A percentile compares a stretch with the other conserved stretches of the same genome.
These are phyloP conservation scores for Alternaria ethzedia DNA, from an alignment of 2,329 filamentous ascomycete genomes.

Conservation along the genomic window DNA sequence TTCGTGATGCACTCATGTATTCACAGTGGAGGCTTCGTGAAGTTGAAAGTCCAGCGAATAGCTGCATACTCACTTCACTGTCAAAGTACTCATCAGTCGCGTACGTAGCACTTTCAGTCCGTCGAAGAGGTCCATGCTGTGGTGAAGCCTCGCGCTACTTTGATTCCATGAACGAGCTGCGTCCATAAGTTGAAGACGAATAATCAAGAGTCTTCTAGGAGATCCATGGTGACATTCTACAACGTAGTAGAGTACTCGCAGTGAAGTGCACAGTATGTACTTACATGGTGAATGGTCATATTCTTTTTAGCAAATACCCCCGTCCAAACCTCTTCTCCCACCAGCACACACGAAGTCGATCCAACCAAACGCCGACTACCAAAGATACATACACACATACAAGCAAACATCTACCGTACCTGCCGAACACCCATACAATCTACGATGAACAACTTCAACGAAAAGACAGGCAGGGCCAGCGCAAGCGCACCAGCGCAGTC, in stretches of 20 bases:
- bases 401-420: neutral
- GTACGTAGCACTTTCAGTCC: neutral
- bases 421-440: neutral
- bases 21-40: neutral
- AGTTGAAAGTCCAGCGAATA: neutral
- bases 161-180: neutral
- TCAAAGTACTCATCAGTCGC: neutral
- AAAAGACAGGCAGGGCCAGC: neutral
- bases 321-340: neutral
- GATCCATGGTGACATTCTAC: neutral
- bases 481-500: neutral
- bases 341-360: neutral
- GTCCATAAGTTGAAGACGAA: neutral
- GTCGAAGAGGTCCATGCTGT: neutral
- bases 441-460: neutral
- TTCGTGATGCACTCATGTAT: neutral
- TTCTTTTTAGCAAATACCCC: neutral
- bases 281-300: neutral
- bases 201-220: neutral
- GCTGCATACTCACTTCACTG: neutral
- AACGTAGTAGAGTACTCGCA: neutral
- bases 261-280: neutral
- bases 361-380: neutral
- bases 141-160: neutral
- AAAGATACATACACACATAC: neutral